Base-by-base conservation (phyloP, 352 stramenopile genomes). In the Globisporangium echinulatum region DNA sequence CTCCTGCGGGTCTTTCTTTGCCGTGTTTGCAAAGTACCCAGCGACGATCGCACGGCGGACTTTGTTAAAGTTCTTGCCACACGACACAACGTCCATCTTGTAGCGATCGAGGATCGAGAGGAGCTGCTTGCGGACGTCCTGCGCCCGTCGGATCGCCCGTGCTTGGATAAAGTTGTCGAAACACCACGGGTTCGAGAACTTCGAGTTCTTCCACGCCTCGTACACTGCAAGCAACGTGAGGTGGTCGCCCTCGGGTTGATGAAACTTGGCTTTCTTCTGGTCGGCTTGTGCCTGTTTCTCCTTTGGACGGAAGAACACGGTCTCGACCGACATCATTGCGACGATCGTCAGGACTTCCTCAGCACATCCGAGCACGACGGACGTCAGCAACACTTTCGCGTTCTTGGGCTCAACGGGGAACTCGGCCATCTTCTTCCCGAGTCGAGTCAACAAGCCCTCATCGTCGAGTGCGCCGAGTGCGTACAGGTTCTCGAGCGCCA, bases 271-370 rank as follows among this genome's bases (percentile, higher is more conserved):
- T 72, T 99, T 99, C 73, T 98, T 98, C 80, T 99, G 97, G 65
- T 99, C 97, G n/a, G 97, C 97, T 70, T 98, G 94, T 4, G 88
- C 90, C 70, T 99, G 96, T 69, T 99, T 99, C 58, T 99, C 97
- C 66, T 99, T 98, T 8, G 97, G 97, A 5, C 97, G 82, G 66
- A 98, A 99, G 70, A 99, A 99, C 5, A 98, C 89, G 53, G 97
- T 99, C 62, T 99, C 96, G 1, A 99, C 97, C 42, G 92, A 98
- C 39, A 99, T 71, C 88, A 99, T 98, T 17, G 96, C 89, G 37
- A 99, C 97, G 61, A 99, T 98, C 17, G 97, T 99, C 42, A 99
- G 75, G 56, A 99, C 97, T 72, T 99, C 98, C 65, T 99, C 97
- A 0, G 94, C 92, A 63, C 97, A 99, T 10, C 96, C 97, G 7